Base-by-base conservation (phyloP, 2,329 filamentous ascomycete genomes). In the Paracorniculantispora psalliotae region DNA sequence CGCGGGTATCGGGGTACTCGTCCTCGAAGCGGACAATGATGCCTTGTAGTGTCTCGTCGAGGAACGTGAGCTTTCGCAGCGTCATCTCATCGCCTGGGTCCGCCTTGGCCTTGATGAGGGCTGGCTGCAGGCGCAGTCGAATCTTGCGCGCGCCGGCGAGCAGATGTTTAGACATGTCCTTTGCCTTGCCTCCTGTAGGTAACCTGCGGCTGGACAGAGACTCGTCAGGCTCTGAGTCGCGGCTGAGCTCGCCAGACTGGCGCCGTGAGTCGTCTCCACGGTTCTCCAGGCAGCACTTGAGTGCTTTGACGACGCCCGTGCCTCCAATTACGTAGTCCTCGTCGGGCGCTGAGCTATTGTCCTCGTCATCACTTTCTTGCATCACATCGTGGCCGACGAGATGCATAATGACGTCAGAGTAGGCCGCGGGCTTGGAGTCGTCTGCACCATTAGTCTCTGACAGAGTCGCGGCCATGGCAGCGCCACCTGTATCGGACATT, bases 21-120 rank as follows among this genome's bases (percentile, higher is more conserved):
- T 96, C 90, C 72, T 97, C 94, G 70, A 97, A 99, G 28, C 94
- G 89, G 70, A 91, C 87, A 68, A 97, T 97, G 76, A 97, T 97
- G 64, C 89, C 88, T 67, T 92, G 83, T 10, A 99, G 80, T 0
- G 94, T 97, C 61, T 89, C 81, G 67, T 97, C 92, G 30, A 99
- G 83, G 81, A 96, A 96, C 46, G 88, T 79, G 21, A 97, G 82
- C 85, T 81, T 83, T 86, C 92, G 84, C 70, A 96, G 90, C 64
- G 88, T 90, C 64, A 85, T 79, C 65, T 92, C 88, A 69, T 94
- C 88, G 19, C 80, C 84, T 41, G 83, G 79, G 63, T 83, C 82
- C 48, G 87, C 83, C 75, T 89, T 78, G 3, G 83, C 93, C 72
- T 89, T 89, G 62, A 85, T 81, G 62, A 97, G 79, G 7, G 92